Conservation (phyloP, 208 protist genomes). For the Crithidia sp. region DNA sequence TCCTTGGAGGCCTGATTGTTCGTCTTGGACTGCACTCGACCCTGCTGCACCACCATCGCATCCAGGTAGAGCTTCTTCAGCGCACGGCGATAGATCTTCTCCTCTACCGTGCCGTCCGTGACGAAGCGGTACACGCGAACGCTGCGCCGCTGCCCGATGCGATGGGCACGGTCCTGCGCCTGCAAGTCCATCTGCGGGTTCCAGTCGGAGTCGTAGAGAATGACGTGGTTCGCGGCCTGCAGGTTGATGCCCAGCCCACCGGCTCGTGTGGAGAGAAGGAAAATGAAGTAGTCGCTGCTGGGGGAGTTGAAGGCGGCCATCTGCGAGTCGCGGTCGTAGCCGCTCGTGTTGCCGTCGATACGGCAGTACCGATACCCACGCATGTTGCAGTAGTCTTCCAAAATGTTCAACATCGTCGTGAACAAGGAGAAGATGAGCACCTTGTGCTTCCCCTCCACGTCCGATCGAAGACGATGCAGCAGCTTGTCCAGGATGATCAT, state of each 20-base stretch:
- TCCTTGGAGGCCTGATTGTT: conserved; percentile 84
- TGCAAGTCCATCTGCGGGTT: conserved; percentile 99
- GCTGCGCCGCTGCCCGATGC: conserved; percentile 98
- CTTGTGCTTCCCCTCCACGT: conserved; percentile 84
- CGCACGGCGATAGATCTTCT: conserved; percentile 98
- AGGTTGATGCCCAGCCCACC: conserved; percentile 99
- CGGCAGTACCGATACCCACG: conserved; percentile 84
- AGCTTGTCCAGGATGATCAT: conserved; percentile 96
- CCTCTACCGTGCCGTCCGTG: conserved; percentile 97
- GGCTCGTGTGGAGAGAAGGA: conserved; percentile 98
- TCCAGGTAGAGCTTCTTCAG: conserved; percentile 98
- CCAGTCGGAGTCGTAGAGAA: conserved; percentile 99
- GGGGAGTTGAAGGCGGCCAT: conserved; percentile 96
- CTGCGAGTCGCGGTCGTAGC: conserved; percentile 86
- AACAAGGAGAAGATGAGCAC: conserved; percentile 99
- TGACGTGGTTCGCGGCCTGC: conserved; percentile 98
- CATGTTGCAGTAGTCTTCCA: conserved; percentile 92
- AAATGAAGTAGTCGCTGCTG: conserved; percentile 94
- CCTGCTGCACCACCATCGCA: conserved; percentile 98
- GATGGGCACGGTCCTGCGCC: conserved; percentile 98
- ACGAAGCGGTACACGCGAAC: conserved; percentile 98
- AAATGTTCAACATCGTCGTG: conserved; percentile 92
- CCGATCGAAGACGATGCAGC: conserved; percentile 74
- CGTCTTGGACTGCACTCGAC: conserved; percentile 73
- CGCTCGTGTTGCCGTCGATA: conserved; percentile 92